Base-by-base conservation (phyloP, 1,284 basidiomycete genomes). In the Sporisorium sorghi region DNA sequence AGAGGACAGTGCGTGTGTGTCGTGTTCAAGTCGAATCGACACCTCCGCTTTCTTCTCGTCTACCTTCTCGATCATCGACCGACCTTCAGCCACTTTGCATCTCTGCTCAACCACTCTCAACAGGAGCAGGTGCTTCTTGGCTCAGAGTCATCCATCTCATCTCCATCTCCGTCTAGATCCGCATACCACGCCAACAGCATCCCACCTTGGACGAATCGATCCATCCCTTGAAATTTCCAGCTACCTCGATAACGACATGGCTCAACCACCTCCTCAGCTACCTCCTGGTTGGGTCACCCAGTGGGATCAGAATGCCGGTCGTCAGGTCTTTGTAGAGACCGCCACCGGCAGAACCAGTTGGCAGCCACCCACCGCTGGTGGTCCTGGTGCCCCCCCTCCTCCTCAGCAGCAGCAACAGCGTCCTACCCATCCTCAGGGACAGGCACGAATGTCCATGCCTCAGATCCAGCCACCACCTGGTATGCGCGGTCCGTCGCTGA, bases 281-380 rank as follows among this genome's bases (percentile, higher is more conserved):
- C 93, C 93, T 69, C 91, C 91, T 71, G 94, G 93, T 55, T 96
- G 93, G 93, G 88, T 88, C 76, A 90, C 92, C 81, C 91, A 94
- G 87, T 95, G 93, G 94, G 92, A 96, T 86, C 87, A 88, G 66
- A 87, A 87, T 68, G 88, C 92, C 81, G 91, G 92, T 85, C 88
- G 91, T 80, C 93, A 92, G 86, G 88, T 95, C 82, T 97, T 92
- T 87, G 90, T 93, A 77, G 85, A 85, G 52, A 74, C 75, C 6
- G 77, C 85, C 2, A 85, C 85, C 3, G 85, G 85, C 23, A 65
- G 85, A 30, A 81, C 80, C 19, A 83, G 82, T 69, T 85, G 83
- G 84, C 82, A 83, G 66, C 84, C 83, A 30, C 85, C 85, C 19
- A 47, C 71, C 15, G 54, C 73, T 26, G 66, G 32, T 23, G 32